Evolutionary conservation across 169 alveolate species (phyloP).

Genomic region (Babesia divergens): DNA sequence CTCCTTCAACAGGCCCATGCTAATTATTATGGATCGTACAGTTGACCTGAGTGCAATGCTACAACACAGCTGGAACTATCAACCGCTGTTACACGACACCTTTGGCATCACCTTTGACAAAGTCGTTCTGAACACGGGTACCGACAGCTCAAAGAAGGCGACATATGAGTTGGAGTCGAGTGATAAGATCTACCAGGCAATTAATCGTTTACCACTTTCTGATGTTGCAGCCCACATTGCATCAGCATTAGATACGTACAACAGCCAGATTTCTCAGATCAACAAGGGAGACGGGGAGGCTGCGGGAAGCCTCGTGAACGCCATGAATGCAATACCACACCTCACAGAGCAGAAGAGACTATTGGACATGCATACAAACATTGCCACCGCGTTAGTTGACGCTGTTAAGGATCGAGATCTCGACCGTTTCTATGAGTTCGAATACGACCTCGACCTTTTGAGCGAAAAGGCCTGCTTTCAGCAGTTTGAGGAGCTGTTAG

Average conservation of each 20-base stretch:
- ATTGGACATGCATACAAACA: constrained; percentile 81
- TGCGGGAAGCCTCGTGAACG: constrained; percentile 72
- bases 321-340: constrained; percentile 82
- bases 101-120: constrained; percentile 77
- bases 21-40: constrained; percentile 77
- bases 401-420: constrained; percentile 77
- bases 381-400: constrained; percentile 79
- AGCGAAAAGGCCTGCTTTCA: constrained; percentile 69
- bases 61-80: constrained; percentile 88
- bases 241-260: constrained; percentile 65
- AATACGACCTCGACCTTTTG: constrained; percentile 69
- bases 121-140: constrained; percentile 39
- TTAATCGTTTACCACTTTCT: constrained; percentile 69
- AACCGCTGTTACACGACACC: constrained; percentile 81
- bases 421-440: constrained; percentile 76
- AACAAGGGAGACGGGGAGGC: constrained; percentile 55
- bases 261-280: constrained; percentile 64
- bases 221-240: constrained; percentile 76
- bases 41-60: constrained; percentile 81
- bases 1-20: constrained; percentile 75
- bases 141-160: constrained; percentile 16
- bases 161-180: constrained; percentile 65
- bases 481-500: constrained; percentile 68
- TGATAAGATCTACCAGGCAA: constrained; percentile 65
- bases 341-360: constrained; percentile 82